Base-by-base conservation (phyloP, 2,329 filamentous ascomycete genomes). In the Nigrospora osmanthi region DNA sequence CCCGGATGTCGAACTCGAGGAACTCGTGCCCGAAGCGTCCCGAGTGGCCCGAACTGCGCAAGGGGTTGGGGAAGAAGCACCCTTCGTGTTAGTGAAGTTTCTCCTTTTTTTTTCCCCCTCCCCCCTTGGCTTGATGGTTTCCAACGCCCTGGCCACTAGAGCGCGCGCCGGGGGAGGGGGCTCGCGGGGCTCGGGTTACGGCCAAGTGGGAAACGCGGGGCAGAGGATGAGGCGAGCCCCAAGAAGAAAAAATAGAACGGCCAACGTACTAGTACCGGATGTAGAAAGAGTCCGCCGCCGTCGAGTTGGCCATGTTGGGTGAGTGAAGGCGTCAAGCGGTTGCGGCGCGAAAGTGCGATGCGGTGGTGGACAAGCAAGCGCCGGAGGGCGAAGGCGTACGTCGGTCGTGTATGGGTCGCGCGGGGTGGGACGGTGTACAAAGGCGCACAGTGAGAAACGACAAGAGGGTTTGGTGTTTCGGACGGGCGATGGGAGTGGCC, bases 11-110 rank as follows among this genome's bases (percentile, higher is more conserved):
- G 65, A 98, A 98, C 67, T 98, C 93, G 59, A 98, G 75, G 62
- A 98, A 98, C 69, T 98, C 93, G 70, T 98, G 93, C 52, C 93
- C 93, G 67, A 97, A 96, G 53, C 91, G 87, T 60, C 93, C 93
- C 67, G 89, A 93, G 69, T 98, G 93, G 59, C 93, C 93, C 55
- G 93, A 97, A 75, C 91, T 97, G 63, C n/a, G 57, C 47, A 11
- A n/a, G n/a, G n/a, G 14, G 32, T n/a, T 11, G 15, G 19, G 13
- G 16, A 34, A 19, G 28, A 30, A 16, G 23, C 23, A 28, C 23
- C n/a, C n/a, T 28, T 10, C 9, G 23, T 28, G 23, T 28, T 28
- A 28, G 23, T 28, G 5, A 28, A 7, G 5, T 28, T 28, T 28
- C 10, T 28, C 7, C 5, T 7, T 7, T 28, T 10, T 28, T 6